phyloP scores from a whole-genome alignment of 306 rosid genomes.

The Castanea crenata region DNA sequence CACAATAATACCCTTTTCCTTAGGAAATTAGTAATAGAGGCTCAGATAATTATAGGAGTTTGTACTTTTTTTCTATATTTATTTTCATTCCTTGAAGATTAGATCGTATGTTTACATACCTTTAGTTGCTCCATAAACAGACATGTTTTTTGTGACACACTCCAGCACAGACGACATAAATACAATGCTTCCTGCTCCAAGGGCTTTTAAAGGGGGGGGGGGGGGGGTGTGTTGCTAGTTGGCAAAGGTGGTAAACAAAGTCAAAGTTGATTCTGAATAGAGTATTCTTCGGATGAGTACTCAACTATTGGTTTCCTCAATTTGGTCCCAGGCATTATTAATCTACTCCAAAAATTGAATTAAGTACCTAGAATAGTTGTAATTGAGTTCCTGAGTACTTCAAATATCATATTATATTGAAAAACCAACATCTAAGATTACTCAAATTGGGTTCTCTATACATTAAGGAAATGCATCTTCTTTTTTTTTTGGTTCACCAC shows the following conservation, averaged over 20 bases:
- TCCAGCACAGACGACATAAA: conserved; percentile 30
- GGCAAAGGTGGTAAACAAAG: conserved; percentile 33
- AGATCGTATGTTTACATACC: conserved; percentile 14
- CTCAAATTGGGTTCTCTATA: too few relatives aligned
- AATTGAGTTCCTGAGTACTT: too few relatives aligned
- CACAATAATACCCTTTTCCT: too few relatives aligned
- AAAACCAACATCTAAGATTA: too few relatives aligned
- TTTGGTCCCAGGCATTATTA: background rate
- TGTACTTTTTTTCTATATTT: too few relatives aligned
- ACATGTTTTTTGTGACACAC: conserved; percentile 27
- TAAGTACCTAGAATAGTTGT: too few relatives aligned
- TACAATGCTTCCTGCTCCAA: conserved; percentile 23
- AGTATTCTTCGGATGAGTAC: conserved; percentile 10
- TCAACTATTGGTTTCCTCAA: background rate
- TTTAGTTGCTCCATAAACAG: conserved; percentile 38
- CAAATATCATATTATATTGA: too few relatives aligned
- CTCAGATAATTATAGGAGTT: too few relatives aligned
- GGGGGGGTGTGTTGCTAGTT: conserved; percentile 18
- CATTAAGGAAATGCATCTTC: too few relatives aligned
- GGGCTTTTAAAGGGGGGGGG: background rate
- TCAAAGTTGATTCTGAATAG: background rate
- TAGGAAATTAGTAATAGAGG: too few relatives aligned
- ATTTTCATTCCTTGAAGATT: too few relatives aligned
- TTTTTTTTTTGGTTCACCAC: too few relatives aligned
- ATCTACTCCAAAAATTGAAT: background rate